Conservation (phyloP, 257 asterid genomes). For the Ehretia macrophylla region DNA sequence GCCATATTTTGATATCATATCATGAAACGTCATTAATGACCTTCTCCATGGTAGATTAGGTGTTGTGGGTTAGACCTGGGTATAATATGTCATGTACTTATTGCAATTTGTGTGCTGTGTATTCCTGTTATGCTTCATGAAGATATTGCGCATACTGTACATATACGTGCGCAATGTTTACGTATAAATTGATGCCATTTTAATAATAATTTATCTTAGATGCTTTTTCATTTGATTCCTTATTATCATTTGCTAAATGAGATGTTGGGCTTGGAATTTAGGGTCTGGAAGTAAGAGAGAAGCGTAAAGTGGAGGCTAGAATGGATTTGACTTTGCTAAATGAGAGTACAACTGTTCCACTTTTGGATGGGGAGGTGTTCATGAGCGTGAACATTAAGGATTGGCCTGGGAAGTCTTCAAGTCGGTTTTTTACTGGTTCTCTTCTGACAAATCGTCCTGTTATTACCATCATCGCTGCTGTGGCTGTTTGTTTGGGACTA, state of each 20-base stretch:
- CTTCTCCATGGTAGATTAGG: too few species aligned
- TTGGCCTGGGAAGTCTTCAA: slow-evolving; percentile 33
- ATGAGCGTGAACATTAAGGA: slow-evolving; percentile 39
- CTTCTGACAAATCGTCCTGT: slow-evolving; percentile 43
- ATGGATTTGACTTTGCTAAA: slow-evolving; percentile 17
- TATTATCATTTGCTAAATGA: slow-evolving; percentile 7
- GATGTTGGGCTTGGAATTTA: slow-evolving; percentile 24
- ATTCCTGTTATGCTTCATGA: too few species aligned
- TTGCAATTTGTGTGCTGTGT: too few species aligned
- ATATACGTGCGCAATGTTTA: background rate
- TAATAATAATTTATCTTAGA: background rate
- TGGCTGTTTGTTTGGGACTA: slow-evolving; percentile 65
- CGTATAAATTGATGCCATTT: background rate
- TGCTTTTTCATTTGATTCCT: background rate
- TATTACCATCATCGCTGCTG: slow-evolving; percentile 31
- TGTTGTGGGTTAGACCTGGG: too few species aligned
- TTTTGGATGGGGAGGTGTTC: slow-evolving; percentile 44
- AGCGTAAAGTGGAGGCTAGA: slow-evolving; percentile 17
- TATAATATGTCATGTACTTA: too few species aligned
- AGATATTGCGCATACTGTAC: background rate
- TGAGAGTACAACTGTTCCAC: slow-evolving; percentile 44
- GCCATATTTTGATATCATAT: too few species aligned
- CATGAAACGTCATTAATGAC: too few species aligned
- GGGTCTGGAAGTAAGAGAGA: slow-evolving; percentile 29
- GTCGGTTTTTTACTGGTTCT: slow-evolving; percentile 24